Percentiles rank a stretch among this genome's conserved stretches.
Evolutionary conservation across 2,329 filamentous ascomycete genomes (phyloP).

Genomic region (Helotiales sp.): DNA sequence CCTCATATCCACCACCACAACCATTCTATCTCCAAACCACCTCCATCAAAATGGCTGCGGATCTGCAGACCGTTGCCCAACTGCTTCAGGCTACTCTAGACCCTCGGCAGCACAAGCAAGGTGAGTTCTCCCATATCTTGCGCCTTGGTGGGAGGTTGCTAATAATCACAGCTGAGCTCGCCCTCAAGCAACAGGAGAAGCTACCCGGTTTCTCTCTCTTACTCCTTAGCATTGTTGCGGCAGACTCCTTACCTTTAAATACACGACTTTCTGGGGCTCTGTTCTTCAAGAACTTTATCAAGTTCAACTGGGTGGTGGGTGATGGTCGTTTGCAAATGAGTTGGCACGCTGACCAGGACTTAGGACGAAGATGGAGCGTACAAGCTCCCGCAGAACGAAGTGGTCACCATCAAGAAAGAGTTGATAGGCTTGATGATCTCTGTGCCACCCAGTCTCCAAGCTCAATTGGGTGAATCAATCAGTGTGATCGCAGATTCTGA

Average conservation of each 20-base stretch:
- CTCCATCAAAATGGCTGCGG: constrained; percentile 54
- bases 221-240: constrained; percentile 87
- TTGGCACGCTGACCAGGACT: constrained; percentile 20
- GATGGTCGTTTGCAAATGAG: neutral
- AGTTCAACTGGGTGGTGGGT: constrained; percentile 82
- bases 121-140: constrained; percentile 47
- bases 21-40: constrained; percentile 1
- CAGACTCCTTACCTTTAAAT: constrained; percentile 68
- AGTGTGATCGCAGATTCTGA: constrained; percentile 97
- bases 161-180: constrained; percentile 67
- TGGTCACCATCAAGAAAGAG: constrained; percentile 88
- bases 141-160: constrained; percentile 29
- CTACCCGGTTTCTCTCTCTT: constrained; percentile 86
- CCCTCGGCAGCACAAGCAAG: constrained; percentile 84
- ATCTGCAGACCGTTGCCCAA: constrained; percentile 68
- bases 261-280: constrained; percentile 85
- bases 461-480: constrained; percentile 93
- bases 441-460: constrained; percentile 82
- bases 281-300: constrained; percentile 98
- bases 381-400: constrained; percentile 80
- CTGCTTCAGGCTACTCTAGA: constrained; percentile 90
- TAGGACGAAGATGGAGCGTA: constrained; percentile 91
- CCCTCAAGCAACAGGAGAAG: constrained; percentile 74
- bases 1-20: neutral
- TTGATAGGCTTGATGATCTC: constrained; percentile 96